A percentile compares a stretch with the other conserved stretches of the same genome.
Conservation (phyloP, 495 filamentous ascomycete genomes). For the Tricharina praecox region DNA sequence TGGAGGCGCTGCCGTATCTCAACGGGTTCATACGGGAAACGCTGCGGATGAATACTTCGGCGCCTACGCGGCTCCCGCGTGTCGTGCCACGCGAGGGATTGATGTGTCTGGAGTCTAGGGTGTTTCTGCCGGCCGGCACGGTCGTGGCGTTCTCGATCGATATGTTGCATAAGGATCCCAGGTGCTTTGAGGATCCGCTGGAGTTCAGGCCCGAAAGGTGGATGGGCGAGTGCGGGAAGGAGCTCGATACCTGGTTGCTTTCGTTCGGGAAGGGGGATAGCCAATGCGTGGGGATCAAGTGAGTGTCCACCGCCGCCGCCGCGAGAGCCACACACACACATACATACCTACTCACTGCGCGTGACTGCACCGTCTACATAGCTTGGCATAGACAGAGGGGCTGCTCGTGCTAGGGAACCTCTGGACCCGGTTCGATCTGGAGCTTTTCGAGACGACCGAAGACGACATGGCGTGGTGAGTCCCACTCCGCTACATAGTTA, state of each 20-base stretch:
- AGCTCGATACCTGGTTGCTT: constrained; percentile 22
- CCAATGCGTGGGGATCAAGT: constrained; percentile 34
- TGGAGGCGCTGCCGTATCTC: background rate
- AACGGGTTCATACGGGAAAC: background rate
- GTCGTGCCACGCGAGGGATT: constrained; percentile 5
- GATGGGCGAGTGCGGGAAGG: background rate
- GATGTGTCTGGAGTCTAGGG: background rate
- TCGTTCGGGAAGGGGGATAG: constrained; percentile 33
- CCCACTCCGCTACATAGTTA: no score
- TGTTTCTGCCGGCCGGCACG: constrained; percentile 7
- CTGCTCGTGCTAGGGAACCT: constrained; percentile 31
- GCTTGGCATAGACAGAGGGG: constrained; percentile 34
- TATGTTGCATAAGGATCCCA: background rate
- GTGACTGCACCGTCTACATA: no score
- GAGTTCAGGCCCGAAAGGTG: constrained; percentile 7
- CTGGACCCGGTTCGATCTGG: constrained; percentile 30
- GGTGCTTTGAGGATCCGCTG: background rate
- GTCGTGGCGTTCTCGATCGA: background rate
- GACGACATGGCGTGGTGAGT: constrained; percentile 9
- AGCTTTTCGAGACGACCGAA: constrained; percentile 21
- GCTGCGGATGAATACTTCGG: background rate
- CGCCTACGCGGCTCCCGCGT: constrained; percentile 6
- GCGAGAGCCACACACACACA: background rate
- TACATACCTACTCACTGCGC: background rate
- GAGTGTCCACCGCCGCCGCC: constrained; percentile 10